A percentile compares a stretch with the other conserved stretches of the same genome.
Evolutionary conservation across 805 yeast genomes (phyloP).

Genomic region (Ogataea corticis): DNA sequence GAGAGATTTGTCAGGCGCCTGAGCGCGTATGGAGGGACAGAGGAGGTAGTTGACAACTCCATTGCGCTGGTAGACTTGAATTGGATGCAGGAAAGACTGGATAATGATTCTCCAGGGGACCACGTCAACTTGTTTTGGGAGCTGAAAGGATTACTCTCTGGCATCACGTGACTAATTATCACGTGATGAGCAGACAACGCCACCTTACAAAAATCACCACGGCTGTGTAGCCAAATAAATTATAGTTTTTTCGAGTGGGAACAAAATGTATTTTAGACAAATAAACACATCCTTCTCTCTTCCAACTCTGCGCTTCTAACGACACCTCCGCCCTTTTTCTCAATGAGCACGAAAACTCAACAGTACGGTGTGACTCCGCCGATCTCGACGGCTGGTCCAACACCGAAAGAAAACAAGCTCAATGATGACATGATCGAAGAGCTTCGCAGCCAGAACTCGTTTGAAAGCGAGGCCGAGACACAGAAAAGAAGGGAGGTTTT

Average conservation of each 20-base stretch:
- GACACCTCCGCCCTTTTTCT: background rate
- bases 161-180: too few relatives aligned
- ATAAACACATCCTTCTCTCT: constrained; percentile 6
- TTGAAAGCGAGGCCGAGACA: constrained; percentile 85
- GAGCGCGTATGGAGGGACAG: background rate
- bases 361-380: constrained; percentile 79
- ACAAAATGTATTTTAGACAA: background rate
- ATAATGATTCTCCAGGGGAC: too few relatives aligned
- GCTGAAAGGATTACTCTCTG: too few relatives aligned
- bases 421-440: constrained; percentile 80
- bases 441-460: constrained; percentile 79
- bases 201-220: too few relatives aligned
- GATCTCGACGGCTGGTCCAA: constrained; percentile 81
- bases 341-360: constrained; percentile 18
- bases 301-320: background rate
- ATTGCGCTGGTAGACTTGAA: background rate
- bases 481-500: constrained; percentile 77
- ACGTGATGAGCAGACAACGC: too few relatives aligned
- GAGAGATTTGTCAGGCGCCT: background rate
- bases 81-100: too few relatives aligned
- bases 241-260: constrained; percentile 1
- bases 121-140: too few relatives aligned
- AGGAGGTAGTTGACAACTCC: background rate
- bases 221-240: too few relatives aligned
- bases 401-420: constrained; percentile 71